Evolutionary conservation across 352 stramenopile species (phyloP).

Genomic region (Achlya hypogyna): DNA sequence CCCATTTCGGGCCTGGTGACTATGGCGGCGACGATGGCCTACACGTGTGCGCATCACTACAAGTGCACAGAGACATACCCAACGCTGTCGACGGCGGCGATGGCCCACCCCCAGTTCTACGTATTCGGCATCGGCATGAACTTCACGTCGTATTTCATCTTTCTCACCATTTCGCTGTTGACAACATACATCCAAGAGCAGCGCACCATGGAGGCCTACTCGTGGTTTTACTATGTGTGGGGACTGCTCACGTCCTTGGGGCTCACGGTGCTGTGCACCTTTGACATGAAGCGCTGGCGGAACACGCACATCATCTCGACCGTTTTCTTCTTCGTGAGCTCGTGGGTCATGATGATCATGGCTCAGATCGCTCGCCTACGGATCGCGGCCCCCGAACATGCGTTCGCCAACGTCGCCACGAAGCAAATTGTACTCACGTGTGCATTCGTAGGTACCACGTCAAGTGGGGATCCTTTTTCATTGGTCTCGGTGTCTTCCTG

Average conservation of each 20-base stretch:
- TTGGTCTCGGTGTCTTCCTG: slow-evolving; percentile 17
- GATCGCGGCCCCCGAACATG: neutral
- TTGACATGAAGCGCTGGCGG: slow-evolving; percentile 66
- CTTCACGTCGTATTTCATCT: slow-evolving; percentile 64
- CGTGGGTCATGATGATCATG: slow-evolving; percentile 56
- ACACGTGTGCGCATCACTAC: slow-evolving; percentile 68
- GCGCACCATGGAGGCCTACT: neutral
- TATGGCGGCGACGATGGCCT: slow-evolving; percentile 56
- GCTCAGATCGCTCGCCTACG: slow-evolving; percentile 35
- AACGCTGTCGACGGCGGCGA: slow-evolving; percentile 77
- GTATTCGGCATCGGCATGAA: slow-evolving; percentile 74
- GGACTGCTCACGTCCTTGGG: slow-evolving; percentile 36
- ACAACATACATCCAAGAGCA: slow-evolving; percentile 5
- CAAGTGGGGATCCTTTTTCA: slow-evolving; percentile 15
- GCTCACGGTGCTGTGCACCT: slow-evolving; percentile 39
- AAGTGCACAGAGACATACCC: slow-evolving; percentile 61
- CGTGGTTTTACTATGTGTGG: slow-evolving; percentile 16
- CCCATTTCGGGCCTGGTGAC: slow-evolving; percentile 58
- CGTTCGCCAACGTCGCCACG: neutral
- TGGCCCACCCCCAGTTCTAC: slow-evolving; percentile 55
- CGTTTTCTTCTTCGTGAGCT: slow-evolving; percentile 61
- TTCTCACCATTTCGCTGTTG: slow-evolving; percentile 26
- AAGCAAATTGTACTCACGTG: neutral
- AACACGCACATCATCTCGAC: slow-evolving; percentile 64
- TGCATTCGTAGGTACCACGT: neutral